Evolutionary conservation across 225 moss, liverwort and hornwort genomes (phyloP).

Genomic region (Lunularia cruciata): DNA sequence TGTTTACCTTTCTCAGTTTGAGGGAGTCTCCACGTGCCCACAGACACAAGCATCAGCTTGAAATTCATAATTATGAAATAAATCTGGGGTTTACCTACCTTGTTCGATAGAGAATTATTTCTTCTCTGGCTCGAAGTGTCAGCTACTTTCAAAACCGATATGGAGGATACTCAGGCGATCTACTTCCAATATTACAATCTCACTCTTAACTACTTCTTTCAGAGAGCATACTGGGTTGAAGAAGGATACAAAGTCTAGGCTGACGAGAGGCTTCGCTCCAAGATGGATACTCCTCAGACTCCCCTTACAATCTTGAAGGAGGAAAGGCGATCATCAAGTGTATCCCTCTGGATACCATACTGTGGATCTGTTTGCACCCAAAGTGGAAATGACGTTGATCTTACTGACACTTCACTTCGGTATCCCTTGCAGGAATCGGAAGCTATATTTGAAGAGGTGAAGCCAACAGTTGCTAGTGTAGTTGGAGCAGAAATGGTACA

Average conservation of each 20-base stretch:
- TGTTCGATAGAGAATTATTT: no score
- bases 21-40: no score
- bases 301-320: conserved; percentile 72
- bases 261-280: conserved; percentile 69
- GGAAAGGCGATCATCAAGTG: conserved; percentile 48
- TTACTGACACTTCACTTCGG: no score
- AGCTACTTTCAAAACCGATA: conserved; percentile 62
- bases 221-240: conserved; percentile 72
- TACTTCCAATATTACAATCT: conserved; percentile 57
- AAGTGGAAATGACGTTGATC: conserved; percentile 11
- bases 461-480: conserved; percentile 56
- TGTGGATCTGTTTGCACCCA: no score
- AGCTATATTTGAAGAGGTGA: conserved; percentile 78
- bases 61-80: no score
- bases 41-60: no score
- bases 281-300: conserved; percentile 47
- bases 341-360: no score
- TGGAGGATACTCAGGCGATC: conserved; percentile 96
- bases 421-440: conserved; percentile 57
- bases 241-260: conserved; percentile 89
- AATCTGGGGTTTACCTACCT: no score
- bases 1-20: no score
- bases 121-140: conserved; percentile 50
- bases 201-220: conserved; percentile 7
- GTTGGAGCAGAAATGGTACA: conserved; percentile 56